Conservation (phyloP, 768 basidiomycete genomes). For the Trametes sanguinea region DNA sequence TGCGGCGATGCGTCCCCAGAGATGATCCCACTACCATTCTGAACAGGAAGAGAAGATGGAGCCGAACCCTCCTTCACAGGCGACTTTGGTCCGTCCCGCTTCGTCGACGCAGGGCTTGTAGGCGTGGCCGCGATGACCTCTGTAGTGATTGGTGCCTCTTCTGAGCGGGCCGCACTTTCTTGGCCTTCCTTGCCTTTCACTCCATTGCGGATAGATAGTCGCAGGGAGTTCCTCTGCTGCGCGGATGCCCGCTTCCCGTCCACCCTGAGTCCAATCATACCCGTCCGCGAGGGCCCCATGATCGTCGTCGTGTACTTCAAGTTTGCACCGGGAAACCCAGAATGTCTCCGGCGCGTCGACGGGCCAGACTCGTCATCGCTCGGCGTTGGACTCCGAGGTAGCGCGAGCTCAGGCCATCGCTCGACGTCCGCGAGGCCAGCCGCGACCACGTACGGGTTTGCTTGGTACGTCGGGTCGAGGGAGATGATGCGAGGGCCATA, state of each 20-base stretch:
- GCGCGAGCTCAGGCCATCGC: slow-evolving; percentile 82
- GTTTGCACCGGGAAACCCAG: slow-evolving; percentile 50
- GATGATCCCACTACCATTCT: slow-evolving; percentile 7
- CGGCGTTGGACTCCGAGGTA: slow-evolving; percentile 69
- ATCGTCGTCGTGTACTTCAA: slow-evolving; percentile 90
- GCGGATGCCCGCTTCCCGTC: slow-evolving; percentile 52
- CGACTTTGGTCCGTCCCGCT: slow-evolving; percentile 7
- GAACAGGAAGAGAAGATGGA: neutral
- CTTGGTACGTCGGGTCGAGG: slow-evolving; percentile 71
- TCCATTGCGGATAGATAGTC: slow-evolving; percentile 18
- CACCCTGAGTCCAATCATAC: slow-evolving; percentile 77
- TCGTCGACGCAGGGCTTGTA: slow-evolving; percentile 5
- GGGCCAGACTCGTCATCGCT: slow-evolving; percentile 67
- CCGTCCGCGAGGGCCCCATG: slow-evolving; percentile 67
- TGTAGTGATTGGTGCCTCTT: slow-evolving; percentile 14
- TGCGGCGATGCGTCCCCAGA: slow-evolving; percentile 8
- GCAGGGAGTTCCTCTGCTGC: slow-evolving; percentile 23
- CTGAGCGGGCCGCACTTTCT: neutral
- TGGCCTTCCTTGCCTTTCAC: neutral
- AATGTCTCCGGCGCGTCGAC: slow-evolving; percentile 31
- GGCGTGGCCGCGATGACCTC: slow-evolving; percentile 18
- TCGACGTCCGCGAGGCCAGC: slow-evolving; percentile 77
- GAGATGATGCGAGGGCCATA: slow-evolving; percentile 83
- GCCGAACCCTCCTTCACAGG: slow-evolving; percentile 5
- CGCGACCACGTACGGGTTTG: slow-evolving; percentile 83